These are phyloP conservation scores for Elsinoe fawcettii DNA, from an alignment of 2,329 filamentous ascomycete genomes.

Conservation along the genomic window DNA sequence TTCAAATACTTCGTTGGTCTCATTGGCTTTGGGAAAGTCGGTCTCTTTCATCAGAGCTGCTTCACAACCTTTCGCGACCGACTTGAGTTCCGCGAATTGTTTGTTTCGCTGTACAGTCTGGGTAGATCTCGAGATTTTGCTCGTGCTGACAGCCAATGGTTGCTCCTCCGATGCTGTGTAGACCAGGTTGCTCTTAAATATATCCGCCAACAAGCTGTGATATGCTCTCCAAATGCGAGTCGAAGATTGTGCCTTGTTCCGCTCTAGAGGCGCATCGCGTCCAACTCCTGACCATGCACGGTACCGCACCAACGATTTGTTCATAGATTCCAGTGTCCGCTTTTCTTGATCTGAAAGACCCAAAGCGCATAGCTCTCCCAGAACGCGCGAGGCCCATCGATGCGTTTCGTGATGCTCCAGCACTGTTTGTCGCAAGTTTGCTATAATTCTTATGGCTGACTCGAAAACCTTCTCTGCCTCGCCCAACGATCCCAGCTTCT, in stretches of 20 bases:
- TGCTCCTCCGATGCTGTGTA: conserved; percentile 33
- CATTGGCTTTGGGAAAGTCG: conserved; percentile 74
- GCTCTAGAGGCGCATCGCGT: conserved; percentile 34
- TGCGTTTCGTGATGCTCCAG: conserved; percentile 22
- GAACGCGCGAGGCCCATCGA: conserved; percentile 28
- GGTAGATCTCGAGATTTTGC: conserved; percentile 19
- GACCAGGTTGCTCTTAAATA: conserved; percentile 59
- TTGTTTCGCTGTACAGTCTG: conserved; percentile 28
- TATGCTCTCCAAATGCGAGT: conserved; percentile 77
- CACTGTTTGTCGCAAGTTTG: background rate
- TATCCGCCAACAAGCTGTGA: conserved; percentile 68
- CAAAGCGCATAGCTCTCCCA: conserved; percentile 24
- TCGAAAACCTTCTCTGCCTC: background rate
- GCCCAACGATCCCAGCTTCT: conserved; percentile 20
- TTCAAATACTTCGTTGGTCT: conserved; percentile 72
- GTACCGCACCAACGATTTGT: conserved; percentile 17
- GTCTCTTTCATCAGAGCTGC: conserved; percentile 68
- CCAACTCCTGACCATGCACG: conserved; percentile 26
- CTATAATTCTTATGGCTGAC: background rate
- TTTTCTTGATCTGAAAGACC: background rate
- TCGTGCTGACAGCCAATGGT: conserved; percentile 22
- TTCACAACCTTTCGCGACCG: conserved; percentile 73
- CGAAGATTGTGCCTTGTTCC: conserved; percentile 37
- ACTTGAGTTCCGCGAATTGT: conserved; percentile 68
- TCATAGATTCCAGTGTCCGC: conserved; percentile 22